Conservation (phyloP, 768 basidiomycete genomes). For the Lactifluus hygrophoroides region DNA sequence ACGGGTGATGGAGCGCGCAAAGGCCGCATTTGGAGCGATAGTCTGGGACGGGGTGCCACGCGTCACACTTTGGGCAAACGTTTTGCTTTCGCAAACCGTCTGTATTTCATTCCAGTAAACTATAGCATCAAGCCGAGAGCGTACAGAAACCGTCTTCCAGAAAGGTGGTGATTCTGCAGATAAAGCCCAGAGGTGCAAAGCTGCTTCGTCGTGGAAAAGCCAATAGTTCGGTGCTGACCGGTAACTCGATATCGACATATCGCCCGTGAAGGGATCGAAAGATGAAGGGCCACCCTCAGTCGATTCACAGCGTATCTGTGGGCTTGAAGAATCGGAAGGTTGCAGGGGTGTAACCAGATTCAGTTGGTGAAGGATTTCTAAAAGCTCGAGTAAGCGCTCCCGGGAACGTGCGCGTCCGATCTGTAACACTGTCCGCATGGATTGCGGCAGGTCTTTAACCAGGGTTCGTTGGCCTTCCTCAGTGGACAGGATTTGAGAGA, state of each 20-base stretch:
- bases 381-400: conserved; percentile 49
- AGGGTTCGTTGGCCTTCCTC: conserved; percentile 40
- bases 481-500: conserved; percentile 42
- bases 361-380: conserved; percentile 51
- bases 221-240: conserved; percentile 53
- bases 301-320: conserved; percentile 39
- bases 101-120: conserved; percentile 53
- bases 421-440: conserved; percentile 44
- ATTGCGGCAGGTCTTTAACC: conserved; percentile 45
- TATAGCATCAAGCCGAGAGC: conserved; percentile 32
- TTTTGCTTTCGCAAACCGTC: conserved; percentile 35
- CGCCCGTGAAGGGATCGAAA: conserved; percentile 39
- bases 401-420: conserved; percentile 52
- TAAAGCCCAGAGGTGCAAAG: conserved; percentile 52
- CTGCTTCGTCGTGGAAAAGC: conserved; percentile 46
- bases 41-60: conserved; percentile 22
- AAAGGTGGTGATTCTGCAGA: conserved; percentile 44
- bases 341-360: conserved; percentile 53
- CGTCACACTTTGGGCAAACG: conserved; percentile 23
- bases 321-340: conserved; percentile 32
- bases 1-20: conserved; percentile 49
- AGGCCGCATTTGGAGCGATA: conserved; percentile 23
- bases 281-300: conserved; percentile 37
- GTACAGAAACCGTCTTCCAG: conserved; percentile 42
- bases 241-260: conserved; percentile 38